Base-by-base conservation (phyloP, 352 stramenopile genomes). In the Hyaloperonospora arabidopsidis region DNA sequence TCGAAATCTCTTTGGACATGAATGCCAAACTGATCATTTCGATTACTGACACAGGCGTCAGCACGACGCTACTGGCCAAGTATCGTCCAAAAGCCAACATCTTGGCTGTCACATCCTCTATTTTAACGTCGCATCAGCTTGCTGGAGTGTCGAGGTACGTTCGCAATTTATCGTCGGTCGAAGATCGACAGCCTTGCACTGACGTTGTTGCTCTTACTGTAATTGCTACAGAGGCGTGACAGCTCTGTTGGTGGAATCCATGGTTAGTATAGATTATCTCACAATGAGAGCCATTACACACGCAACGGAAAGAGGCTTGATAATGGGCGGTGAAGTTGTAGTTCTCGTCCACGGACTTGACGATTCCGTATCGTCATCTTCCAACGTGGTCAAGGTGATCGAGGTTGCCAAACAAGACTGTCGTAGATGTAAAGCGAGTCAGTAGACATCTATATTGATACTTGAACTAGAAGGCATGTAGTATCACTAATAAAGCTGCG, bases 1-100 rank as follows among this genome's bases (percentile, higher is more conserved):
- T 98, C 11, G 97, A 98, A 63, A 98, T 96, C 17, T 92, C 97
- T 25, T 90, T 98, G 61, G 96, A 99, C 59, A 86, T 98, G 39
- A 72, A 88, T 17, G 95, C 97, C 21, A 97, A 95, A 63, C 76
- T 97, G 19, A 98, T 99, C 49, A 89, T 99, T 63, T 97, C 98
- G 35, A 95, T 98, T 60, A 98, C 95, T 7, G 94, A 98, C 60
- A 95, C 84, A 19, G 97, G 97, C 17, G 81, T 61, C 22, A 98
- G 95, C 28, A 96, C 96, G 2, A 93, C 91, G 52, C 75, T 97
- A 49, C 78, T 99, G 14, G 94, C 96, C 45, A 99, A 98, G 64
- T 99, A 98, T 76, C 77, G 93, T 13, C 92, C 93, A 12, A 44
- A 65, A 40, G 76, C 89, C 21, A 87, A 74, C 35, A 93, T 98